Conservation (phyloP, 169 alveolate genomes). For the Besnoitia besnoiti region DNA sequence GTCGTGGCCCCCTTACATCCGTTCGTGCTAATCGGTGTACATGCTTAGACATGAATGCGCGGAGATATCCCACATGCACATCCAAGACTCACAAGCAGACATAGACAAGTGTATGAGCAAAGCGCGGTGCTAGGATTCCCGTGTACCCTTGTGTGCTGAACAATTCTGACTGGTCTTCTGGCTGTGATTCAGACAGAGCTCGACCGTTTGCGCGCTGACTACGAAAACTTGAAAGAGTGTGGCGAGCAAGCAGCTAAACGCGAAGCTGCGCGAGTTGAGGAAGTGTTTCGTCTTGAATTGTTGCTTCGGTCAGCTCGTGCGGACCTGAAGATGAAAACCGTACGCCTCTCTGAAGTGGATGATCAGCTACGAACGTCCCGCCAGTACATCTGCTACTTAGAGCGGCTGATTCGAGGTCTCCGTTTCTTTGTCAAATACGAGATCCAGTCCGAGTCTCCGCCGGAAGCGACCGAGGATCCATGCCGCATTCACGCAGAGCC, state of each 20-base stretch:
- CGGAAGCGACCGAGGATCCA: background rate
- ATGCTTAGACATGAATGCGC: background rate
- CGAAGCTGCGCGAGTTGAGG: background rate
- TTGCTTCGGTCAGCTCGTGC: background rate
- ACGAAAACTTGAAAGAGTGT: background rate
- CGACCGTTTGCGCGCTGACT: background rate
- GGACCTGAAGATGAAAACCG: background rate
- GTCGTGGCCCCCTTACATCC: background rate
- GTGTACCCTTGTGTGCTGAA: too few species aligned
- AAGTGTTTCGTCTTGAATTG: background rate
- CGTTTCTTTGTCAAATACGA: background rate
- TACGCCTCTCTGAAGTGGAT: background rate
- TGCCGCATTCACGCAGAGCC: background rate
- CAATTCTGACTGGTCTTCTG: too few species aligned
- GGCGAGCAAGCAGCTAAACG: background rate
- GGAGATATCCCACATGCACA: too few species aligned
- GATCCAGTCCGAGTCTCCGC: background rate
- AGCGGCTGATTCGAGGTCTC: slow-evolving; percentile 19
- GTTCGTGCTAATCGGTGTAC: background rate
- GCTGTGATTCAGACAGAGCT: background rate
- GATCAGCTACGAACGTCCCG: background rate
- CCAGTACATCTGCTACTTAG: slow-evolving; percentile 11
- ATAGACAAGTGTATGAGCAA: too few species aligned
- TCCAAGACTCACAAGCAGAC: too few species aligned
- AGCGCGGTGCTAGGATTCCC: too few species aligned